These are phyloP conservation scores for Gymnopilus junonius DNA, from an alignment of 768 basidiomycete species.

Conservation along the genomic window DNA sequence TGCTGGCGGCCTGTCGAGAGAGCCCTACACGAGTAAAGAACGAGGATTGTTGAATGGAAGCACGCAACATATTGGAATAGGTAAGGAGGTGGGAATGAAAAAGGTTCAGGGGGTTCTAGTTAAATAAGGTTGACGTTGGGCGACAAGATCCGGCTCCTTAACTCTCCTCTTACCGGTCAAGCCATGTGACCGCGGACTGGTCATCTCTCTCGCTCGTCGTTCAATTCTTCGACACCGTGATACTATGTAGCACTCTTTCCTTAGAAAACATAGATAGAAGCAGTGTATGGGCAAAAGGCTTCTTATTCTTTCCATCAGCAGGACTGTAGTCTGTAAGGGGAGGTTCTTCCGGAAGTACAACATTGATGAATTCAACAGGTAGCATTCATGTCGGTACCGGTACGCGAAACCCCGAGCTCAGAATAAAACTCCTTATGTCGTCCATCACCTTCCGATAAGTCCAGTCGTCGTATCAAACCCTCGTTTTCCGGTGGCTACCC, in stretches of 20 bases:
- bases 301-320: too few species aligned
- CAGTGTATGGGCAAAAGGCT: too few species aligned
- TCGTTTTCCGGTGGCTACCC: not conserved
- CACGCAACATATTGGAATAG: conserved; percentile 12
- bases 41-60: conserved; percentile 16
- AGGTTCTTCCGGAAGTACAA: not conserved
- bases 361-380: not conserved
- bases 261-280: too few species aligned
- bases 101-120: not conserved
- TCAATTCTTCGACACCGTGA: too few species aligned
- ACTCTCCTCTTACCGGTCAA: not conserved
- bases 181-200: not conserved
- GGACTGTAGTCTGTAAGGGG: too few species aligned
- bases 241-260: too few species aligned
- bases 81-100: not conserved
- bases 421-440: not conserved
- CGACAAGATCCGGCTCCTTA: conserved; percentile 15
- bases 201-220: too few species aligned
- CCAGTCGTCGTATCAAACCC: not conserved
- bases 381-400: not conserved
- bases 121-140: not conserved
- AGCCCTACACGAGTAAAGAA: conserved; percentile 9
- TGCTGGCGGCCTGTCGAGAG: not conserved
- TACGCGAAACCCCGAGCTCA: not conserved
- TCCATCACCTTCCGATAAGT: not conserved